Evolutionary conservation across 108 stramenopile genomes (phyloP), one percentile per base, ranked within the genome.

Genomic region (Skeletonema menzelii): DNA sequence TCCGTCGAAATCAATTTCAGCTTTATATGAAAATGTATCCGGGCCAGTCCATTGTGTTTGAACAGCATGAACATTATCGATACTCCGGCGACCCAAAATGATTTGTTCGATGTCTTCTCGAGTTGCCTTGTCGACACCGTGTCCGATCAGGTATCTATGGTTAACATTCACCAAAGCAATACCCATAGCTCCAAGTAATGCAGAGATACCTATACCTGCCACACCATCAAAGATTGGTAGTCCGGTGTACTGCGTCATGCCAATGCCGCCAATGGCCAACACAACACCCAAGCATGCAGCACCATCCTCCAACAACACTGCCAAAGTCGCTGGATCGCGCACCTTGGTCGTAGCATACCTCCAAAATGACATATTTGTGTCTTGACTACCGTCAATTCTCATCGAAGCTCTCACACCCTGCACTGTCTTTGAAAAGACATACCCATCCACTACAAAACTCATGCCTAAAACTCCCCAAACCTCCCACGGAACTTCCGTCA

Each of bases 1-100:
- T 12, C 99, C 99, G 69, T 99, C 99, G 69, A 99, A 97, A 76
- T 99, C 99, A 1, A 99, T 89, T 75, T 99, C 97, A 15, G 98
- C 98, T 71, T 99, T 99, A 88, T 93, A 98, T 15, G 95, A 87
- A 69, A 99, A 99, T 12, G 95, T 96, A 72, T 97, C 91, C 13
- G 98, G 96, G 13, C 96, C 96, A 12, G 97, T 93, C 97, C 97
- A 98, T 85, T 98, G 97, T 49, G 84, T 87, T 77, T 98, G 98
- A 22, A 98, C 93, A 17, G 85, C 82, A 59, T 86, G 71, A 12
- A 99, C 93, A 49, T 86, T 74, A 56, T 98, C 98, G 67, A 99
- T 97, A 59, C 87, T 84, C 34, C 82, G 70, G 27, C 93, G 83
- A 15, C 64, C 66, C 70, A 89, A 69, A 22, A 99, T 80, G 28